These are phyloP conservation scores for Cutaneotrichosporon cyanovorans DNA, from an alignment of 1,284 basidiomycete genomes.

Conservation along the genomic window DNA sequence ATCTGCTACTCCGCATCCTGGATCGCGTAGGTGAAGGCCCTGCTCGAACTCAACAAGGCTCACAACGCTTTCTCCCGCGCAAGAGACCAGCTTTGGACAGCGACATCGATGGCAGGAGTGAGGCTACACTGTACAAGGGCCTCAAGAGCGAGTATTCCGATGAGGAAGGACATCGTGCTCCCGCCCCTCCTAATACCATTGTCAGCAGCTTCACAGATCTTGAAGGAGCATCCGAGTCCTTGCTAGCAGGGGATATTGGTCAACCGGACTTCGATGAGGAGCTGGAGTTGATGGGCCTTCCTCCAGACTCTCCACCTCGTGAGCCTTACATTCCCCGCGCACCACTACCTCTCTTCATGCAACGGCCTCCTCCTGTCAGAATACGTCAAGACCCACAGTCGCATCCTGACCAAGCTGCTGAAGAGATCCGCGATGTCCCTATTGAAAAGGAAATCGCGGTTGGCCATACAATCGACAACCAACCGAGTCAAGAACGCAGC, in stretches of 20 bases:
- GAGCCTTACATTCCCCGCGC: constrained; percentile 4
- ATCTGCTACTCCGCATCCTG: constrained; percentile 33
- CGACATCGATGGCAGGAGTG: too few species aligned
- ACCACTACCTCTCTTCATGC: neutral
- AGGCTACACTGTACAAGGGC: constrained; percentile 31
- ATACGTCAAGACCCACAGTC: too few species aligned
- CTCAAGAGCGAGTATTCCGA: constrained; percentile 28
- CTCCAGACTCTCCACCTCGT: constrained; percentile 31
- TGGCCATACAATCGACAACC: too few species aligned
- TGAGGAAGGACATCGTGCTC: constrained; percentile 19
- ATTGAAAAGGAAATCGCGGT: too few species aligned
- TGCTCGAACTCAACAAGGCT: neutral
- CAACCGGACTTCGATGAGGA: constrained; percentile 36
- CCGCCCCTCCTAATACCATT: constrained; percentile 32
- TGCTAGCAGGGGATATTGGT: constrained; percentile 26
- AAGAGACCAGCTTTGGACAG: neutral
- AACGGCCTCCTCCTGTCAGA: neutral
- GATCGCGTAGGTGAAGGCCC: neutral
- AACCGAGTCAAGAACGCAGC: too few species aligned
- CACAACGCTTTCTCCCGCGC: neutral
- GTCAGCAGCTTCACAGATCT: neutral
- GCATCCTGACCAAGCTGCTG: too few species aligned
- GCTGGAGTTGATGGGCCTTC: constrained; percentile 29
- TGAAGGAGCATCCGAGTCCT: constrained; percentile 20
- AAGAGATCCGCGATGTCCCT: too few species aligned